A percentile compares a stretch with the other conserved stretches of the same genome.
Conservation (phyloP, 306 rosid species). For the Dalbergia oliveri region DNA sequence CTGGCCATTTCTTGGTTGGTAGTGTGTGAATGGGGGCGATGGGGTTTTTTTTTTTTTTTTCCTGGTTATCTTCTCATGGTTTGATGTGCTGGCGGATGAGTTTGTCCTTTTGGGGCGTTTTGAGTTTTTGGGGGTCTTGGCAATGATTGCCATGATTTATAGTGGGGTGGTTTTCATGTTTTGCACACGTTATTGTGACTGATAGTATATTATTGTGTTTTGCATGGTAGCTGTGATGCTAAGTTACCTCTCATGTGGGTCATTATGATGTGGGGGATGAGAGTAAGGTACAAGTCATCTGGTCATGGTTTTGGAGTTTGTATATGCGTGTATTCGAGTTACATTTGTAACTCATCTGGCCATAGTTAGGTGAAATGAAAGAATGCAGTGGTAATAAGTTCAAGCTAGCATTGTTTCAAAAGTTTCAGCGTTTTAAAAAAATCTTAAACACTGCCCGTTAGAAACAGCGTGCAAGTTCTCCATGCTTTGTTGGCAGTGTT, state of each 20-base stretch:
- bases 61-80: not conserved
- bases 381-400: slow-evolving; percentile 13
- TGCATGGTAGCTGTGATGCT: slow-evolving; percentile 50
- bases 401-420: not conserved
- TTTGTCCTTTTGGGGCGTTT: slow-evolving; percentile 36
- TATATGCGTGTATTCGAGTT: slow-evolving; percentile 23
- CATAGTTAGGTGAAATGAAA: not conserved
- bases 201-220: slow-evolving; percentile 16
- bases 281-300: slow-evolving; percentile 49
- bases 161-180: slow-evolving; percentile 34
- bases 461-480: not conserved
- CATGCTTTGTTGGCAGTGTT: slow-evolving; percentile 2
- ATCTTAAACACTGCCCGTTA: not conserved
- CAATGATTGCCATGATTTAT: slow-evolving; percentile 42
- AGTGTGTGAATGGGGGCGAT: slow-evolving; percentile 26
- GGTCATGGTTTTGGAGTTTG: slow-evolving; percentile 38
- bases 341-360: not conserved
- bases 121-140: slow-evolving; percentile 45
- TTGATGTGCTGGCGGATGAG: not conserved
- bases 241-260: slow-evolving; percentile 58
- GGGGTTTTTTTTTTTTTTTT: not conserved
- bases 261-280: slow-evolving; percentile 43
- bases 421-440: not conserved
- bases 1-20: not conserved
- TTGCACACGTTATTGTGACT: not conserved